These are phyloP conservation scores for Cladosporium sp. DNA, from an alignment of 2,329 filamentous ascomycete genomes.

Conservation along the genomic window DNA sequence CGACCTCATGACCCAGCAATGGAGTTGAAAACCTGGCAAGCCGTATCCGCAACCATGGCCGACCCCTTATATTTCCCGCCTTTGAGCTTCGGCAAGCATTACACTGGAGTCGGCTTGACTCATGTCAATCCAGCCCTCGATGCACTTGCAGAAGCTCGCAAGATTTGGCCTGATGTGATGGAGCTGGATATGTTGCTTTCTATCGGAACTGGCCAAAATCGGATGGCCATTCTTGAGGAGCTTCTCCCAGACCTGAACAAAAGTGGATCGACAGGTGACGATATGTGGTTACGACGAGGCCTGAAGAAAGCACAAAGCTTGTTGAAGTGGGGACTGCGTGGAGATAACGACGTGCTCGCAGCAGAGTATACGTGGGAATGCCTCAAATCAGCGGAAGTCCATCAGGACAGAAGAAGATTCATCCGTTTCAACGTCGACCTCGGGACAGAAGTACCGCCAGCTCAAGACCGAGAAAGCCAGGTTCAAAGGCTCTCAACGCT, in stretches of 20 bases:
- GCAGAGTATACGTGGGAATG: too few species aligned
- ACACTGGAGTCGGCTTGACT: too few species aligned
- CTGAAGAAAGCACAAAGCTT: too few species aligned
- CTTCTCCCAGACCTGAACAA: not conserved
- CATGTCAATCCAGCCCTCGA: too few species aligned
- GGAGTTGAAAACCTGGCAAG: slow-evolving; percentile 54
- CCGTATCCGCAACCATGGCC: slow-evolving; percentile 52
- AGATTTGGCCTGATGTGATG: slow-evolving; percentile 37
- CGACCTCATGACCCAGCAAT: slow-evolving; percentile 40
- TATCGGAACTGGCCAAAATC: slow-evolving; percentile 37
- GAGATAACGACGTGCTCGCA: slow-evolving; percentile 24
- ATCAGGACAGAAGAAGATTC: not conserved
- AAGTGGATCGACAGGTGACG: not conserved
- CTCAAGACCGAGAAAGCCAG: not conserved
- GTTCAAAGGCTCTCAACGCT: not conserved
- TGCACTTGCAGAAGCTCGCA: slow-evolving; percentile 48
- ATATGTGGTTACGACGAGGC: too few species aligned
- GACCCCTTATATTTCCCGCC: slow-evolving; percentile 54
- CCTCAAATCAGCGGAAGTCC: too few species aligned
- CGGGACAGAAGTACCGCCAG: not conserved
- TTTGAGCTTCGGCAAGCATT: slow-evolving; percentile 49
- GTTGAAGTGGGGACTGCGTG: too few species aligned
- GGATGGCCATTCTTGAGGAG: slow-evolving; percentile 19
- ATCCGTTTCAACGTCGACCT: not conserved
- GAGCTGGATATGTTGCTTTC: slow-evolving; percentile 38